Evolutionary conservation across 345 rosid species (phyloP), one percentile per base, ranked within the genome.

Genomic region (Brassica carinata): DNA sequence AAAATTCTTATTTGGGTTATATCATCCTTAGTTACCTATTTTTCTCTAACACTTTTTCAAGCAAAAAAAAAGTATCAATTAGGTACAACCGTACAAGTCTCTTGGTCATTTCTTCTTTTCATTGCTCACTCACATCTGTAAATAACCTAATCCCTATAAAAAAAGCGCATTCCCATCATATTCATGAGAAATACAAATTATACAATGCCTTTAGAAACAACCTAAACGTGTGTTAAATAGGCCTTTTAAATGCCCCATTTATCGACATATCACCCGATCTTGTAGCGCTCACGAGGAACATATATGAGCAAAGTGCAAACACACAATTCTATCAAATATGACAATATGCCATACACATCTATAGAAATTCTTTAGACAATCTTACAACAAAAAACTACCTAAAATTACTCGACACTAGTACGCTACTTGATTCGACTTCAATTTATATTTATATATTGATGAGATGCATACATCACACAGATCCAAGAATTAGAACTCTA

Each of bases 11-110:
- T 8, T 9, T 61, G 29, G 66, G 66, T 62, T 23, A 23, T 26
- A 61, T 61, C 14, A 57, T 75, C 55, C 30, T 57, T 77, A 17
- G 15, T 40, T 68, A 69, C 63, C 74, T 77, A 69, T 29, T 17
- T 40, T 11, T 40, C 65, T 11, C 36, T 33, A 18, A 33, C n/a
- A 53, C 13, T 43, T 23, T 66, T 6, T 45, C 18, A n/a, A 64
- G 53, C 18, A 53, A 53, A 53, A 30, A 14, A 31, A 30, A 4
- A 38, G 4, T 18, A 34, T 51, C 36, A 9, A 8, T 75, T 53
- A 65, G 65, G 64, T 75, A 14, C 26, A 23, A 23, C 26, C 26
- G 26, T 23, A 23, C 38, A 33, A 1, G 19, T 51, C 71, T 18
- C 71, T 7, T 29, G 17, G 31, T 17, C 14, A 2, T 45, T 5